Conservation (phyloP, 2,329 filamentous ascomycete genomes). For the Coniochaeta sp. region DNA sequence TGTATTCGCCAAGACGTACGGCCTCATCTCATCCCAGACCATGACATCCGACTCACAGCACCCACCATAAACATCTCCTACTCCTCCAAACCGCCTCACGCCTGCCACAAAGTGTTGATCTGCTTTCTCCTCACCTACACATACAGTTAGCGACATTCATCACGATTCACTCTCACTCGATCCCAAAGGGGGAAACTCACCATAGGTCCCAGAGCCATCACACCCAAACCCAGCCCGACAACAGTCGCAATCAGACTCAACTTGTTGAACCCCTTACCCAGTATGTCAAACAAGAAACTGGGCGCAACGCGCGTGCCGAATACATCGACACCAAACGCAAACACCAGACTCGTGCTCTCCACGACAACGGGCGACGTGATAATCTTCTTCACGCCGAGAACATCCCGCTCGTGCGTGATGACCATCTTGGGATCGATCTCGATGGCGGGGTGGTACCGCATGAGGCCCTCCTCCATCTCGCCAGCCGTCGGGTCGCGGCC, state of each 20-base stretch:
- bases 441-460: slow-evolving; percentile 67
- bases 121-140: slow-evolving; percentile 35
- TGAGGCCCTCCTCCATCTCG: slow-evolving; percentile 78
- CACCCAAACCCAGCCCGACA: slow-evolving; percentile 68
- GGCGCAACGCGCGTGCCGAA: slow-evolving; percentile 85
- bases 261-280: slow-evolving; percentile 93
- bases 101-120: slow-evolving; percentile 32
- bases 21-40: too few relatives aligned
- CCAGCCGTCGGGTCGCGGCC: slow-evolving; percentile 73
- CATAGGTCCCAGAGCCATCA: slow-evolving; percentile 74
- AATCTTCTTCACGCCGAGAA: slow-evolving; percentile 67
- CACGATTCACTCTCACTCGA: slow-evolving; percentile 1
- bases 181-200: slow-evolving; percentile 46
- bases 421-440: slow-evolving; percentile 79
- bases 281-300: slow-evolving; percentile 82
- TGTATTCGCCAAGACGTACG: too few relatives aligned
- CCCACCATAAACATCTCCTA: neutral
- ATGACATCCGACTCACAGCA: neutral
- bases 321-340: slow-evolving; percentile 82
- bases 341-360: slow-evolving; percentile 86
- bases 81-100: neutral
- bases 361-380: slow-evolving; percentile 71
- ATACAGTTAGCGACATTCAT: slow-evolving; percentile 4
- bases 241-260: slow-evolving; percentile 78
- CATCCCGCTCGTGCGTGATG: slow-evolving; percentile 74